phyloP scores from a whole-genome alignment of 2,329 filamentous ascomycete genomes.

The Juglanconis sp. region DNA sequence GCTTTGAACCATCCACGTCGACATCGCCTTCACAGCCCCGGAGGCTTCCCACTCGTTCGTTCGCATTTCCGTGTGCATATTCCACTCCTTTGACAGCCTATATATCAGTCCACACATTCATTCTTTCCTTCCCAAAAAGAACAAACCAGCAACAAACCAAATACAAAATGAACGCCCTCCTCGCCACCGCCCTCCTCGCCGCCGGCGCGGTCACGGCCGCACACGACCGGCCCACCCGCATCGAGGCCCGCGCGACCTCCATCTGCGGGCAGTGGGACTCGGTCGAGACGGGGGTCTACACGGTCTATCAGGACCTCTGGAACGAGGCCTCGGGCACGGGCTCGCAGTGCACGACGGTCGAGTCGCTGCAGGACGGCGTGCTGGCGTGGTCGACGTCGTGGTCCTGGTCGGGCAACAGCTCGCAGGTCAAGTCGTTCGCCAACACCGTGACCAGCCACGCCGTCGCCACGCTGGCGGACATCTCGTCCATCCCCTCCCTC shows the following conservation, averaged over 20 bases:
- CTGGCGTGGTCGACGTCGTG: conserved; percentile 42
- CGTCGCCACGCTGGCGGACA: conserved; percentile 30
- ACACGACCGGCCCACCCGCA: neutral
- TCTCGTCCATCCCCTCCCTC: conserved; percentile 32
- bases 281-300: conserved; percentile 30
- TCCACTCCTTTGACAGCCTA: neutral
- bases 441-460: conserved; percentile 36
- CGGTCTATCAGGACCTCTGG: conserved; percentile 52
- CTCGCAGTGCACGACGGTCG: conserved; percentile 40
- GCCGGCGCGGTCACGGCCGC: conserved; percentile 1
- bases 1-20: neutral
- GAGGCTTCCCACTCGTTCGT: neutral
- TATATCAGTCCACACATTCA: neutral
- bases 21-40: neutral
- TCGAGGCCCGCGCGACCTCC: conserved; percentile 5
- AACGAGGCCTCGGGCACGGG: conserved; percentile 36
- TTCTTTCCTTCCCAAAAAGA: neutral
- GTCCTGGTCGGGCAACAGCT: conserved; percentile 38
- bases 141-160: neutral
- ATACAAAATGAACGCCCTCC: conserved; percentile 17
- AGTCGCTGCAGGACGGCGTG: conserved; percentile 21
- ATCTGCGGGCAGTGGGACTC: conserved; percentile 10
- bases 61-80: neutral
- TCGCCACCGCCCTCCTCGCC: conserved; percentile 3
- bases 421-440: conserved; percentile 43